Conservation (phyloP, 2,329 filamentous ascomycete species). For the Colletotrichum lindemuthianum region DNA sequence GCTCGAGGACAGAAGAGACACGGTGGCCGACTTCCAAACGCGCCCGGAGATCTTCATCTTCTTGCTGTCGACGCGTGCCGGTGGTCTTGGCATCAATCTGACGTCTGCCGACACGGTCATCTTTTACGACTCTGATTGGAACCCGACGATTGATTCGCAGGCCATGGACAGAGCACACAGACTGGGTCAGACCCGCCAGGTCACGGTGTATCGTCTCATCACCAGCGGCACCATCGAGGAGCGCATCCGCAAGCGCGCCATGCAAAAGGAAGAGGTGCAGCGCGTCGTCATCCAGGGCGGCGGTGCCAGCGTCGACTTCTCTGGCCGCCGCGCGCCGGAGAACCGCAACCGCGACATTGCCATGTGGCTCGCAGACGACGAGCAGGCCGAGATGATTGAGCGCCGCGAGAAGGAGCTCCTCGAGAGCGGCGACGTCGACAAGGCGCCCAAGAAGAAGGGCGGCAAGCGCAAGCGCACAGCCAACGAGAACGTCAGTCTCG, state of each 20-base stretch:
- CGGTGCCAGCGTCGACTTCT: conserved; percentile 94
- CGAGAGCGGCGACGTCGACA: conserved; percentile 75
- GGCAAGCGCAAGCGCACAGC: conserved; percentile 66
- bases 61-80: conserved; percentile 92
- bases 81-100: conserved; percentile 97
- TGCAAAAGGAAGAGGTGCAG: conserved; percentile 99
- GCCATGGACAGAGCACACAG: conserved; percentile 99
- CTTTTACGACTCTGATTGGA: conserved; percentile 99
- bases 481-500: conserved; percentile 72
- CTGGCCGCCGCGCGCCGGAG: conserved; percentile 85
- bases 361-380: conserved; percentile 98
- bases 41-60: conserved; percentile 97
- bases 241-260: conserved; percentile 92
- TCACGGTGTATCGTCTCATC: conserved; percentile 97
- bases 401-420: conserved; percentile 88
- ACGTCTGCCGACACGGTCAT: conserved; percentile 98
- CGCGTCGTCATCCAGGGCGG: conserved; percentile 95
- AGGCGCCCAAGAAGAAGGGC: conserved; percentile 63
- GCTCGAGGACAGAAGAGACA: conserved; percentile 94
- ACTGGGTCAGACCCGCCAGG: conserved; percentile 93
- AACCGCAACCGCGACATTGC: conserved; percentile 98
- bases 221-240: conserved; percentile 97
- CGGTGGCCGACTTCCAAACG: conserved; percentile 95
- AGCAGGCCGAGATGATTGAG: conserved; percentile 94
- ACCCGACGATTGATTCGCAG: conserved; percentile 97